phyloP scores from a whole-genome alignment of 345 rosid genomes.

The Clausena lansium region DNA sequence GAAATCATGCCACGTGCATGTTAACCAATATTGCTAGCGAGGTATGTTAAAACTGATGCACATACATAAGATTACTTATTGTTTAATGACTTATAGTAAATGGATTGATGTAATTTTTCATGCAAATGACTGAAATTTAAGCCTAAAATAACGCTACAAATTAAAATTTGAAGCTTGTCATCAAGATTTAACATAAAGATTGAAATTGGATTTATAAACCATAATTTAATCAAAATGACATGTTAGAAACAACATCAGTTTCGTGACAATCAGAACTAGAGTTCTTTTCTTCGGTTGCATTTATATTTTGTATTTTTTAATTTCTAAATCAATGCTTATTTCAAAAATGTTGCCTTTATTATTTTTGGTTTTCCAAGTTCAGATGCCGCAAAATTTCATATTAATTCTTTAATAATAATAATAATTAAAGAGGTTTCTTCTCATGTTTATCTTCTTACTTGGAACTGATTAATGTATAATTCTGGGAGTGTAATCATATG shows the following conservation, averaged over 20 bases:
- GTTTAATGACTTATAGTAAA: too few species aligned
- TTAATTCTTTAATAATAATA: too few species aligned
- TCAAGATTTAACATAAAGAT: too few species aligned
- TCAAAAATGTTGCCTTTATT: too few species aligned
- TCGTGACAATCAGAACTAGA: background rate
- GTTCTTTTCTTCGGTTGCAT: too few species aligned
- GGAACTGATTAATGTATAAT: background rate
- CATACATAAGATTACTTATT: too few species aligned
- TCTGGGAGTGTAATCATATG: background rate
- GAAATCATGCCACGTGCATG: background rate
- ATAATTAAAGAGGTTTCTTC: background rate
- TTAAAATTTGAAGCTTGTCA: background rate
- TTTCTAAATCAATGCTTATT: background rate
- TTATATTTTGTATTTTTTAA: too few species aligned
- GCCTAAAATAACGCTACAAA: background rate
- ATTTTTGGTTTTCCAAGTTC: background rate
- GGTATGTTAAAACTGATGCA: too few species aligned
- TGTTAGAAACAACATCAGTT: background rate
- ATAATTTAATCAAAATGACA: background rate
- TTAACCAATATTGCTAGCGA: too few species aligned
- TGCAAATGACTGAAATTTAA: too few species aligned
- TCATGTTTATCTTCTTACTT: background rate
- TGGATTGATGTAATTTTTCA: too few species aligned
- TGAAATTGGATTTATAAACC: background rate
- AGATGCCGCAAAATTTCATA: background rate